Base-by-base conservation (phyloP, 2,329 filamentous ascomycete genomes). In the Xylaria polymorpha region DNA sequence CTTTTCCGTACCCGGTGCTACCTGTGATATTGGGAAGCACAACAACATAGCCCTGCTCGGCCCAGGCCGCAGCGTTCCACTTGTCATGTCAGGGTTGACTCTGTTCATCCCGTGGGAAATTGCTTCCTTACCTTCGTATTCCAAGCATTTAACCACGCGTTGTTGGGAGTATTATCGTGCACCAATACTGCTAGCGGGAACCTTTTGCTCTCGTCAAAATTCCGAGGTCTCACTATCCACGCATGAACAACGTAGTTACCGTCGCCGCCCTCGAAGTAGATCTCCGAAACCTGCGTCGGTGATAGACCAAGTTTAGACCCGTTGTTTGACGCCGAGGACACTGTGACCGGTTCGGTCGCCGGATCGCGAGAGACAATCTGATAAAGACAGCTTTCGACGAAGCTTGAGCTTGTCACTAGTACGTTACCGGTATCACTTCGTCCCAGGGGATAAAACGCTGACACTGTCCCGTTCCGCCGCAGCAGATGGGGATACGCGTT, bases 11-110 rank as follows among this genome's bases (percentile, higher is more conserved):
- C 0, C 87, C 86, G 2, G 82, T 83, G 65, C 86, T 88, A 22
- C 87, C 88, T 0, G 86, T 86, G 1, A 88, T 84, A 71, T 90
- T 89, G 3, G 88, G 88, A 6, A 83, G 80, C n/a, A 90, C 80
- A 1, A 89, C 84, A 10, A 89, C 80, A 68, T 89, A 90, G 9
- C 88, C 88, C 74, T 90, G 86, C 72, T 89, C 86, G 4, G 87
- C 88, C 79, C 87, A 90, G 3, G 87, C 79, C 1, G 84, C 83
- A 0, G 83, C 80, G 69, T 89, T 88, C 83, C 84, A 87, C 71
- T 86, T 61, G 20, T n/a, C 15, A 25, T 18, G 37, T 68, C 20
- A 65, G 56, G 15, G n/a, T 22, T 20, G 32, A 9, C 15, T 50
- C 22, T 56, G n/a, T 37, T 25, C 5, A 9, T 57, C n/a, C 18